phyloP scores from a whole-genome alignment of 129 eudicot species.

The Lactuca saligna region DNA sequence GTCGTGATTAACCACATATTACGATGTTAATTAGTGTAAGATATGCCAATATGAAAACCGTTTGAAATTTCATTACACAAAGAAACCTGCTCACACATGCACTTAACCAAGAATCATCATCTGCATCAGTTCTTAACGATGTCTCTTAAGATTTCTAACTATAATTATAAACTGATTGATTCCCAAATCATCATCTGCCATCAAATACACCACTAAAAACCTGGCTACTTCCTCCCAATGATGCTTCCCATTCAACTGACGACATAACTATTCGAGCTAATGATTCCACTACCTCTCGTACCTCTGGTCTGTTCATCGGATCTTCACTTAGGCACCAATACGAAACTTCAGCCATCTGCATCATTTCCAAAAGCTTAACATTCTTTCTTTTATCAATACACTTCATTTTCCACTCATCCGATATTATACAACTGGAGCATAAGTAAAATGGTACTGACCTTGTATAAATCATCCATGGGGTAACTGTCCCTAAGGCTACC shows the following conservation, averaged over 20 bases:
- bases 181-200: conserved; percentile 44
- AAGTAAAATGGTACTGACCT: conserved; percentile 42
- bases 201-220: conserved; percentile 80
- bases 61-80: conserved; percentile 12
- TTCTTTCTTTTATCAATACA: not conserved
- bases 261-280: conserved; percentile 60
- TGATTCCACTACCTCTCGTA: conserved; percentile 75
- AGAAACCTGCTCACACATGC: conserved; percentile 12
- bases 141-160: not conserved
- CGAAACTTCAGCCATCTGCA: conserved; percentile 82
- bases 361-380: not conserved
- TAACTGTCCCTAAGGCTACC: conserved; percentile 66
- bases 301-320: conserved; percentile 68
- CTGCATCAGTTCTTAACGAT: conserved; percentile 4
- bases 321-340: conserved; percentile 83
- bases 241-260: conserved; percentile 79
- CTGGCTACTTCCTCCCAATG: conserved; percentile 72
- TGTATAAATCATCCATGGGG: conserved; percentile 65
- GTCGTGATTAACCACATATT: too few species aligned
- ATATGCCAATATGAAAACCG: conserved; percentile 9
- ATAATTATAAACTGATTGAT: not conserved
- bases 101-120: conserved; percentile 7
- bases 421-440: not conserved
- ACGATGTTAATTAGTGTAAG: not conserved
- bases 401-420: not conserved